Percentiles rank a stretch among this genome's conserved stretches.
Conservation (phyloP, 306 rosid species). For the Casuarina glauca region DNA sequence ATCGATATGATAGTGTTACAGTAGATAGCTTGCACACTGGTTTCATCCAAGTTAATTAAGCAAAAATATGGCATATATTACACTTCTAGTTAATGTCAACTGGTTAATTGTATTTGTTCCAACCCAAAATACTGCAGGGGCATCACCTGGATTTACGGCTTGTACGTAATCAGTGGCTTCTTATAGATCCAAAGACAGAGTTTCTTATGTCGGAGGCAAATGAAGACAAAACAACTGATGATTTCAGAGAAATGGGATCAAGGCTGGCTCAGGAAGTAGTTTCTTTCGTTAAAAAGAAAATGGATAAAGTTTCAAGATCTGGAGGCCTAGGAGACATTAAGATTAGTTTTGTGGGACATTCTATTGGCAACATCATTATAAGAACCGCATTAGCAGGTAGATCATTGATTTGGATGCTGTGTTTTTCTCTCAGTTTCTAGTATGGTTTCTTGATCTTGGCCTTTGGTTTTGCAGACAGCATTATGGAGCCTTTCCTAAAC, state of each 20-base stretch:
- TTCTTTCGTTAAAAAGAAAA: conserved; percentile 68
- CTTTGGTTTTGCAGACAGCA: conserved; percentile 62
- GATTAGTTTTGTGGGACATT: conserved; percentile 95
- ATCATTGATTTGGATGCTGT: conserved; percentile 19
- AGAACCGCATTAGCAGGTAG: conserved; percentile 90
- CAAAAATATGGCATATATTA: not conserved
- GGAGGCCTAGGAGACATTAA: conserved; percentile 65
- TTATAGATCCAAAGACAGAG: conserved; percentile 80
- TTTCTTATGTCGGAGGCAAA: conserved; percentile 90
- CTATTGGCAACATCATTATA: conserved; percentile 91
- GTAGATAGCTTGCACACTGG: not conserved
- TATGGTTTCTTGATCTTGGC: conserved; percentile 31
- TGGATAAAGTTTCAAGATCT: conserved; percentile 70
- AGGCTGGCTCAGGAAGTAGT: conserved; percentile 86
- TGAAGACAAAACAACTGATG: conserved; percentile 89
- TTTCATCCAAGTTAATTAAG: not conserved
- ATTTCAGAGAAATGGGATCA: conserved; percentile 92
- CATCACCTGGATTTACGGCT: conserved; percentile 94
- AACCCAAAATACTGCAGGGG: conserved; percentile 53
- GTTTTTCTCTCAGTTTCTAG: conserved; percentile 21
- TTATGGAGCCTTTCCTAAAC: conserved; percentile 78
- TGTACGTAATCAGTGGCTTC: conserved; percentile 89
- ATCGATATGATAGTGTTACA: not conserved
- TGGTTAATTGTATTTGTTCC: conserved; percentile 6
- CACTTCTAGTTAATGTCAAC: not conserved